phyloP scores from a whole-genome alignment of 768 basidiomycete genomes.

The Dioszegia hungarica region DNA sequence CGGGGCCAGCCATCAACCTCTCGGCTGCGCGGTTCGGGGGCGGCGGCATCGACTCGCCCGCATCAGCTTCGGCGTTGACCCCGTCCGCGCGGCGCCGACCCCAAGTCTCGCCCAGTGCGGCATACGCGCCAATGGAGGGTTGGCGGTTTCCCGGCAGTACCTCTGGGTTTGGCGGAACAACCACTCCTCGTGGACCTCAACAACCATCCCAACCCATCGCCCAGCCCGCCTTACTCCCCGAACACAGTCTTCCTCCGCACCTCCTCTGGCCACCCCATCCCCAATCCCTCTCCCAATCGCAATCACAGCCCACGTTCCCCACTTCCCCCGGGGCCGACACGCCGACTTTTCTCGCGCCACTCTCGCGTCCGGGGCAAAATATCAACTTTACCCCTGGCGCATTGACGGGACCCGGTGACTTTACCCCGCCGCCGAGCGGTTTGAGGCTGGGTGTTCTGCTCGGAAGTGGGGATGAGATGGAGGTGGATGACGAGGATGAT shows the following conservation, averaged over 20 bases:
- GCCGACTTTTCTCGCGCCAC: conserved; percentile 6
- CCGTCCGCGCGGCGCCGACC: conserved; percentile 11
- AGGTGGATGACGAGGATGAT: conserved; percentile 23
- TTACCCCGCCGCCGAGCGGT: conserved; percentile 18
- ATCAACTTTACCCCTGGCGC: background rate
- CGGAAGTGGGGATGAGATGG: conserved; percentile 24
- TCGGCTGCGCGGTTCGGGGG: background rate
- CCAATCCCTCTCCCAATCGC: conserved; percentile 7
- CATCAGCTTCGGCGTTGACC: background rate
- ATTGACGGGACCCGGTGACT: background rate
- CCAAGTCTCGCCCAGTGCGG: conserved; percentile 7
- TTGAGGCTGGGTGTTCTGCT: conserved; percentile 29
- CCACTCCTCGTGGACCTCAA: background rate
- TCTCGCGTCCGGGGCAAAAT: background rate
- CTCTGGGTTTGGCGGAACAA: background rate
- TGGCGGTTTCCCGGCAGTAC: conserved; percentile 34
- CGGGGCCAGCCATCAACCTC: conserved; percentile 28
- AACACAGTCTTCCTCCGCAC: background rate
- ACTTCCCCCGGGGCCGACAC: conserved; percentile 25
- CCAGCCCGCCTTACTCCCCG: conserved; percentile 6
- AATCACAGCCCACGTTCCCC: conserved; percentile 18
- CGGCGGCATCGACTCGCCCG: conserved; percentile 18
- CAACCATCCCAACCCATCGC: background rate
- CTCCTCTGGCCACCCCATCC: conserved; percentile 33
- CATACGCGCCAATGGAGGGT: conserved; percentile 28